phyloP scores from a whole-genome alignment of 352 stramenopile species.

The Phytopythium vexans region DNA sequence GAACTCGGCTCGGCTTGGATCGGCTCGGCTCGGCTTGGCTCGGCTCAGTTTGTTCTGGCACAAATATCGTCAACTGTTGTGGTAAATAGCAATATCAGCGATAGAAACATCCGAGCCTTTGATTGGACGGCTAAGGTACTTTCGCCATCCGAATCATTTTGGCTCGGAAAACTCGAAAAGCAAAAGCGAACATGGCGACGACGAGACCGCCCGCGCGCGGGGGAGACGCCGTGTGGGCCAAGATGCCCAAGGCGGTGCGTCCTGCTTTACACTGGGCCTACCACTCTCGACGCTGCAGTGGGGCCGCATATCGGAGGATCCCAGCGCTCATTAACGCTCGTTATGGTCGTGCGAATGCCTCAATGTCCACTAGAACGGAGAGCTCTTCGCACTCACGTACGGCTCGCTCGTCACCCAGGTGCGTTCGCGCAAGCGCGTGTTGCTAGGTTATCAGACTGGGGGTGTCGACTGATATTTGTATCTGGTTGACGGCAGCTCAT shows the following conservation, averaged over 20 bases:
- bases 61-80: too few species aligned
- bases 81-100: too few species aligned
- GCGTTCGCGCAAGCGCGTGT: neutral
- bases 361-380: slow-evolving; percentile 78
- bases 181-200: slow-evolving; percentile 36
- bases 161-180: neutral
- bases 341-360: neutral
- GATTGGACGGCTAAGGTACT: too few species aligned
- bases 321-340: neutral
- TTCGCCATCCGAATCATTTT: neutral
- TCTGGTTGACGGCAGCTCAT: slow-evolving; percentile 66
- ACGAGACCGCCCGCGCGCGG: slow-evolving; percentile 57
- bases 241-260: slow-evolving; percentile 92
- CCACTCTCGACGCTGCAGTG: slow-evolving; percentile 1
- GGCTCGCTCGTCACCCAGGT: slow-evolving; percentile 94
- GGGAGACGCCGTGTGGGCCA: slow-evolving; percentile 88
- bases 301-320: too few species aligned
- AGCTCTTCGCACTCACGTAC: slow-evolving; percentile 98
- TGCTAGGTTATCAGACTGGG: neutral
- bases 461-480: neutral
- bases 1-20: slow-evolving; percentile 1
- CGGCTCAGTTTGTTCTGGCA: too few species aligned
- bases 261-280: neutral
- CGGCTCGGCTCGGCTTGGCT: neutral
- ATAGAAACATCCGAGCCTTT: too few species aligned